Percentiles rank a stretch among this genome's conserved stretches.
Conservation (phyloP, 2,329 filamentous ascomycete species). For the Phaeomoniella chlamydospora region DNA sequence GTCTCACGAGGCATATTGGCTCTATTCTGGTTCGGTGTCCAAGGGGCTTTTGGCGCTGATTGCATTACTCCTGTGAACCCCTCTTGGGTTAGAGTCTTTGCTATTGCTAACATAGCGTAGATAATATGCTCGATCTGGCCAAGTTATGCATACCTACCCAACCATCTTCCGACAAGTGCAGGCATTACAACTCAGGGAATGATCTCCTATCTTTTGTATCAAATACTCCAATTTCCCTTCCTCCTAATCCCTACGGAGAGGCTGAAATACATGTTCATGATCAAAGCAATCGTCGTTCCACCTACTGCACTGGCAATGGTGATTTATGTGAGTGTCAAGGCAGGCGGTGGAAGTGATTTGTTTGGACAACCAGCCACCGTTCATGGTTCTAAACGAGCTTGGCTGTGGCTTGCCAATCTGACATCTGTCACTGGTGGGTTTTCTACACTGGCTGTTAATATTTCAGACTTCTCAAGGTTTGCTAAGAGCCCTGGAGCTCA, state of each 20-base stretch:
- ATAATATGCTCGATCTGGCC: slow-evolving; percentile 37
- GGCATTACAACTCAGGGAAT: slow-evolving; percentile 5
- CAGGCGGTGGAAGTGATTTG: slow-evolving; percentile 17
- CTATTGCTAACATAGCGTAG: slow-evolving; percentile 23
- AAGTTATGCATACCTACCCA: slow-evolving; percentile 4
- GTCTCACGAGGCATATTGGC: slow-evolving; percentile 37
- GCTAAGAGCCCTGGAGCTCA: slow-evolving; percentile 13
- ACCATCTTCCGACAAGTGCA: slow-evolving; percentile 15
- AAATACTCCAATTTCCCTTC: slow-evolving; percentile 7
- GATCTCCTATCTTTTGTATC: slow-evolving; percentile 6
- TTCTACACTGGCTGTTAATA: slow-evolving; percentile 24
- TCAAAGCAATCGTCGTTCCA: slow-evolving; percentile 10
- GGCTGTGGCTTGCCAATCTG: slow-evolving; percentile 22
- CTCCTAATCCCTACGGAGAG: slow-evolving; percentile 3
- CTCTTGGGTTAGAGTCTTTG: not conserved
- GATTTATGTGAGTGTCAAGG: slow-evolving; percentile 1
- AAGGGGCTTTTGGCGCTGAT: slow-evolving; percentile 46
- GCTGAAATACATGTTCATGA: slow-evolving; percentile 6
- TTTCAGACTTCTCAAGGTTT: slow-evolving; percentile 20
- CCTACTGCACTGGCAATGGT: slow-evolving; percentile 7
- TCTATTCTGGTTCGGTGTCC: slow-evolving; percentile 51
- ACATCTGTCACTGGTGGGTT: slow-evolving; percentile 20
- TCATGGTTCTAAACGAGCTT: slow-evolving; percentile 34
- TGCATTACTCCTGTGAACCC: slow-evolving; percentile 2
- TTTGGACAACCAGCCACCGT: slow-evolving; percentile 29